Percentiles rank a stretch among this genome's conserved stretches.
These are phyloP conservation scores for Flaveria ramosissima DNA, from an alignment of 129 eudicot genomes.

Conservation along the genomic window DNA sequence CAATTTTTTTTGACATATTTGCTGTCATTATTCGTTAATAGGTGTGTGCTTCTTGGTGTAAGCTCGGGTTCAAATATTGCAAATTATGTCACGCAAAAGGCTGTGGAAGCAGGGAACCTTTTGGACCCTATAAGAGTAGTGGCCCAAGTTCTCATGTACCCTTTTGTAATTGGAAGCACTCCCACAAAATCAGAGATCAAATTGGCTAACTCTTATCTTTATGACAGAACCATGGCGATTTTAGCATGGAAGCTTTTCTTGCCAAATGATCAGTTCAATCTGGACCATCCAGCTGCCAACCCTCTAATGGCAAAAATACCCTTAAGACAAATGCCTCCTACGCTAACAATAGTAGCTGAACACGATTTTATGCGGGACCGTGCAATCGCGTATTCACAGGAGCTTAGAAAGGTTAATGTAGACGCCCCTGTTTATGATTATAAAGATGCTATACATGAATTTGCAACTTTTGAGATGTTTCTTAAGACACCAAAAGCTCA, in stretches of 20 bases:
- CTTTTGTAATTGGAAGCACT: slow-evolving; percentile 71
- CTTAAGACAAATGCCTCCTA: slow-evolving; percentile 72
- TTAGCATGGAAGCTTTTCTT: slow-evolving; percentile 82
- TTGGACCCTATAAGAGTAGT: slow-evolving; percentile 77
- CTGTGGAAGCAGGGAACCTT: slow-evolving; percentile 67
- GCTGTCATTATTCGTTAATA: slow-evolving; percentile 26
- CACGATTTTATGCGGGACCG: slow-evolving; percentile 96
- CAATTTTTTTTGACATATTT: not conserved
- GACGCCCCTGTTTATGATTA: slow-evolving; percentile 91
- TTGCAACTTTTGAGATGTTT: slow-evolving; percentile 80
- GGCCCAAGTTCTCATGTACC: slow-evolving; percentile 93
- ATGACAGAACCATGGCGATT: slow-evolving; percentile 60
- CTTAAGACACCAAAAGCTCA: slow-evolving; percentile 79
- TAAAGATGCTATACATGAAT: slow-evolving; percentile 83
- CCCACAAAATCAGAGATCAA: slow-evolving; percentile 84
- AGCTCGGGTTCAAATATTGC: slow-evolving; percentile 91
- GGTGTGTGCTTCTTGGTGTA: slow-evolving; percentile 90
- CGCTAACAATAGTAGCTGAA: slow-evolving; percentile 78
- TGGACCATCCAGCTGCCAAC: slow-evolving; percentile 85
- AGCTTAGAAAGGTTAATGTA: slow-evolving; percentile 79
- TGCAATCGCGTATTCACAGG: slow-evolving; percentile 78
- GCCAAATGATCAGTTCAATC: slow-evolving; percentile 62
- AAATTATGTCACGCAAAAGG: slow-evolving; percentile 64
- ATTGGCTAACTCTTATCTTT: slow-evolving; percentile 68
- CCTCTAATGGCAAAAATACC: slow-evolving; percentile 57